Evolutionary conservation across 2,329 filamentous ascomycete genomes (phyloP).

Genomic region (Coniochaeta pulveracea): DNA sequence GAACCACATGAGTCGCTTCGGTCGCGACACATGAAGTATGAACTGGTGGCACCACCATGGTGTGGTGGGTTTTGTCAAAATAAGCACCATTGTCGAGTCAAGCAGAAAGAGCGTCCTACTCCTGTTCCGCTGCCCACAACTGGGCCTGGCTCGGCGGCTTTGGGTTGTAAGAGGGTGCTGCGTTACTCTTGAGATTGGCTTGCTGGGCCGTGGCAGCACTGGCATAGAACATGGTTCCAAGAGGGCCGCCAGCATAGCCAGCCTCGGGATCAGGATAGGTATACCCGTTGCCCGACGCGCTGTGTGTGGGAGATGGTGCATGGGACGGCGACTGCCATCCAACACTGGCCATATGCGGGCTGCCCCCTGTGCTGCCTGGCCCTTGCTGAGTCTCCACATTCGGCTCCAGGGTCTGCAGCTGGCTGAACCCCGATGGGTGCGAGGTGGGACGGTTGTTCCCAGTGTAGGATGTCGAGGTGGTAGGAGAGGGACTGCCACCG

Average conservation of each 20-base stretch:
- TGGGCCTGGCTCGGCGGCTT: conserved; percentile 45
- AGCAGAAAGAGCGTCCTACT: conserved; percentile 9
- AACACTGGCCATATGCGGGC: conserved; percentile 71
- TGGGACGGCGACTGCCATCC: conserved; percentile 84
- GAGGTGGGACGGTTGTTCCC: conserved; percentile 62
- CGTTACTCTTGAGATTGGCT: conserved; percentile 58
- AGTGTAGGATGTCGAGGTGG: conserved; percentile 49
- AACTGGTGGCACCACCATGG: no score
- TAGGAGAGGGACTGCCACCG: conserved; percentile 58
- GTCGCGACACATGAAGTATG: no score
- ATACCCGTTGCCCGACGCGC: conserved; percentile 48
- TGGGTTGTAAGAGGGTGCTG: conserved; percentile 54
- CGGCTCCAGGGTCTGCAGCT: conserved; percentile 75
- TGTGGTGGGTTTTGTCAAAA: no score
- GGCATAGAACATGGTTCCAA: conserved; percentile 63
- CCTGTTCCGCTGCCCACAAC: conserved; percentile 40
- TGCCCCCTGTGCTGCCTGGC: conserved; percentile 60
- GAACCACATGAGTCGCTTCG: no score
- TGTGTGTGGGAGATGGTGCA: conserved; percentile 59
- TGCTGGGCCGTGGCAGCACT: conserved; percentile 54
- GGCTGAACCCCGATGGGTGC: conserved; percentile 74
- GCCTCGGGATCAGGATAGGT: conserved; percentile 78
- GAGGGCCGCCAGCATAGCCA: conserved; percentile 46
- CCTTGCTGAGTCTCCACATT: conserved; percentile 67
- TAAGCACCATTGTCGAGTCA: background rate